Evolutionary conservation across 768 basidiomycete genomes (phyloP).

Genomic region (Wakefieldia striispora): DNA sequence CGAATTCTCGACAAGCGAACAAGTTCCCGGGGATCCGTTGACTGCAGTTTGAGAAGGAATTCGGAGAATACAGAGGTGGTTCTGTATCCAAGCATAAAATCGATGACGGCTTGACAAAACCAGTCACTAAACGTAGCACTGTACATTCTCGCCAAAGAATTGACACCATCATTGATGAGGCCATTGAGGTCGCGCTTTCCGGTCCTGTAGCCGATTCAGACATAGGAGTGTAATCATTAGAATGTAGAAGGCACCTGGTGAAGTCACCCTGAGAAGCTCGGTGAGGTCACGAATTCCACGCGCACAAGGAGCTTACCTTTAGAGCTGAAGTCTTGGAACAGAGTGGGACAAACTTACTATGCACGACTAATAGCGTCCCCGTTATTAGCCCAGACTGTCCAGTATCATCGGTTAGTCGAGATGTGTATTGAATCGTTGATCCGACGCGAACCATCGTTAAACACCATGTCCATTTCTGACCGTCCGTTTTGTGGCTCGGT

Average conservation of each 20-base stretch:
- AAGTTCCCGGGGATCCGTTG: conserved; percentile 89
- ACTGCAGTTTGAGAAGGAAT: conserved; percentile 83
- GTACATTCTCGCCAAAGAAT: conserved; percentile 89
- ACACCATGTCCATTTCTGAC: conserved; percentile 65
- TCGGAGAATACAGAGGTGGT: conserved; percentile 89
- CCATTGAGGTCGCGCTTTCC: conserved; percentile 94
- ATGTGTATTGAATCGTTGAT: background rate
- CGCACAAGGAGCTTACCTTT: conserved; percentile 55
- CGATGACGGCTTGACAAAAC: conserved; percentile 96
- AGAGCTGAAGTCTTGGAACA: conserved; percentile 57
- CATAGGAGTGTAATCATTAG: background rate
- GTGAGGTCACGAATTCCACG: conserved; percentile 5
- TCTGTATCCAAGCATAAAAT: conserved; percentile 87
- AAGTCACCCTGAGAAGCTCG: conserved; percentile 65
- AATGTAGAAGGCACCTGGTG: conserved; percentile 54
- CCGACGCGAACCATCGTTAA: conserved; percentile 67
- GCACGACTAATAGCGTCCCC: conserved; percentile 92
- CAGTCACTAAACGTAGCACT: conserved; percentile 91
- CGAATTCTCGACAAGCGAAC: conserved; percentile 87
- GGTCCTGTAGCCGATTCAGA: conserved; percentile 50
- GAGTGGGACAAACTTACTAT: conserved; percentile 51
- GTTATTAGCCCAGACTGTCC: conserved; percentile 93
- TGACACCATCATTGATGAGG: conserved; percentile 92
- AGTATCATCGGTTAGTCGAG: background rate
- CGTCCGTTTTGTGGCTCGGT: conserved; percentile 52